Evolutionary conservation across 176 grass and related monocot species (phyloP), one percentile per base, ranked within the genome.

Genomic region (Ampelocalamus luodianensis): DNA sequence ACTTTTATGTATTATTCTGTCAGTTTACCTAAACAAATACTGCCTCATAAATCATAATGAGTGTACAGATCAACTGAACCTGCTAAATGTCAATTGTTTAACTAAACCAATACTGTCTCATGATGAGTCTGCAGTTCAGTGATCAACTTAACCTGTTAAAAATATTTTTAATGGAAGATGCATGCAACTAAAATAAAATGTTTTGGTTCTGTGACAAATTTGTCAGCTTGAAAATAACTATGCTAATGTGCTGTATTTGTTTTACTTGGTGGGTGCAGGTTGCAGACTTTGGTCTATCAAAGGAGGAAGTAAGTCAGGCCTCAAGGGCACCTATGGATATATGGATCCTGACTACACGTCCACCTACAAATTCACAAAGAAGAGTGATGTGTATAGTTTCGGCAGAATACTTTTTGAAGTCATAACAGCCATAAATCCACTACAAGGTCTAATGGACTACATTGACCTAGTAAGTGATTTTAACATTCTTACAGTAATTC

Each of bases 331-430:
- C 49, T 99, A 94, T 65, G 93, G 96, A 75, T 99, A 99, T 80
- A 99, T 99, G 93, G 96, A 99, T 84, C 96, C 96, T 60, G 96
- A 96, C 80, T 99, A 96, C 70, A 94, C 96, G 88, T 92, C 91
- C 40, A 96, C 96, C 71, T 92, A 88, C 81, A 92, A 99, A 60
- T 88, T 96, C 71, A 99, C 96, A 66, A 99, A 96, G 87, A 99
- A 99, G 88, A 99, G 96, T 32, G 91, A 99, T 5, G 78, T 99
- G 38, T 96, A 96, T 80, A 96, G 92, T 71, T 99, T 99, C 27
- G 96, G 96, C 62, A 96, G 96, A 66, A 94, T 99, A 76, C 71
- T 99, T 81, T 96, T 99, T 58, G 96, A 99, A 85, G 88, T 99
- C 65, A 92, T 96, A 89, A 99, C 96, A 40, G 90, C 79, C 78